Percentiles rank a stretch among this genome's conserved stretches.
Evolutionary conservation across 1,284 basidiomycete species (phyloP).

Genomic region (Pascua sp.): DNA sequence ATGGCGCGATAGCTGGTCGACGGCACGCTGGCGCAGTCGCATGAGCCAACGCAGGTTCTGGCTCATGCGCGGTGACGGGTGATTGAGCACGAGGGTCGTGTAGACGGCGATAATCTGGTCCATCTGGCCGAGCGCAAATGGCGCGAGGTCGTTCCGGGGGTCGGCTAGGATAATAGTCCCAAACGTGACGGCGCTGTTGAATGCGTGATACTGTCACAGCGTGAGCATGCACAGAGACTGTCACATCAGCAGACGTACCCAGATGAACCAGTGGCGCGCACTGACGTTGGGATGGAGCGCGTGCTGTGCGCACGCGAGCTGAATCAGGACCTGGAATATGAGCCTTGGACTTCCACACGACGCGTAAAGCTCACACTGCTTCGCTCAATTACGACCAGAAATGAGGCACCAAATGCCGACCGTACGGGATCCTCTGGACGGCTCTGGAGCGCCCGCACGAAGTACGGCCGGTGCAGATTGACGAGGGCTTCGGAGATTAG

Average conservation of each 20-base stretch:
- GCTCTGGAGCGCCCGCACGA: conserved; percentile 32
- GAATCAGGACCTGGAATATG: conserved; percentile 25
- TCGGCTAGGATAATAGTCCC: conserved; percentile 29
- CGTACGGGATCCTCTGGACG: conserved; percentile 26
- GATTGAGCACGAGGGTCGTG: conserved; percentile 19
- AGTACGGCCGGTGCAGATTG: conserved; percentile 34
- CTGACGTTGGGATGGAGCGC: conserved; percentile 25
- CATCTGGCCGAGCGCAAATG: conserved; percentile 26
- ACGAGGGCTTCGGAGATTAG: conserved; percentile 31
- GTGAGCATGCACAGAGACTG: not conserved
- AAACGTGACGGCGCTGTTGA: conserved; percentile 33
- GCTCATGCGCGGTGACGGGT: conserved; percentile 15
- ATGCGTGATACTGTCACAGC: conserved; percentile 25
- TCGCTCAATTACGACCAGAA: conserved; percentile 32
- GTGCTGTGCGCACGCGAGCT: conserved; percentile 26
- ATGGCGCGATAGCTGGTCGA: not conserved
- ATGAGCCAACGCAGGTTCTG: conserved; percentile 31
- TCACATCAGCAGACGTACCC: too few species aligned
- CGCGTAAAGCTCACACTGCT: conserved; percentile 22
- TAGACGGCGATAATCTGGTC: conserved; percentile 26
- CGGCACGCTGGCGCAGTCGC: conserved; percentile 19
- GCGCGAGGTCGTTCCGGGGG: conserved; percentile 24
- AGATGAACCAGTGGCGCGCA: conserved; percentile 26
- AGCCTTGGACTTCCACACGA: not conserved
- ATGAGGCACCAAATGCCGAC: conserved; percentile 27